These are phyloP conservation scores for Triadica sebifera DNA, from an alignment of 345 rosid genomes.

Conservation along the genomic window DNA sequence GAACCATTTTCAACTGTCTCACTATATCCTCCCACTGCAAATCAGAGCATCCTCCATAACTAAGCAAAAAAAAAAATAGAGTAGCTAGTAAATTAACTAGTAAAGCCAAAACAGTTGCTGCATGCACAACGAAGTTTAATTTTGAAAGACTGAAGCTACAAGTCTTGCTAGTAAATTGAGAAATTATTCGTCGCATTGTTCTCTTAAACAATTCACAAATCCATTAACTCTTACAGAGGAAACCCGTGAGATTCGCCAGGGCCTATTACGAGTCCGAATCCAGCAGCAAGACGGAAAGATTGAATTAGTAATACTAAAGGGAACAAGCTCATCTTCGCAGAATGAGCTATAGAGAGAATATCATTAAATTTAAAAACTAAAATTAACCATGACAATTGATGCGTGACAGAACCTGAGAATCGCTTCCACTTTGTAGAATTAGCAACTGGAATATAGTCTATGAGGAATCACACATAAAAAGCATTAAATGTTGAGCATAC, in stretches of 20 bases:
- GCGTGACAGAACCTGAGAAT: slow-evolving; percentile 51
- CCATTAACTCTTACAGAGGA: slow-evolving; percentile 59
- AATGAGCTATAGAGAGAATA: background rate
- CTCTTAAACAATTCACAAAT: background rate
- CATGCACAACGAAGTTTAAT: background rate
- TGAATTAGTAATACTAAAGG: background rate
- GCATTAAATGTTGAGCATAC: background rate
- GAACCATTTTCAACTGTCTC: background rate
- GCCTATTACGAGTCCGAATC: slow-evolving; percentile 44
- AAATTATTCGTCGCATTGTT: background rate
- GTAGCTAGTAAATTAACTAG: background rate
- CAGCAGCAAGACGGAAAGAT: slow-evolving; percentile 20
- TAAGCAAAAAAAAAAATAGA: background rate
- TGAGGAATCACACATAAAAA: slow-evolving; percentile 6
- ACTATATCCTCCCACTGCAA: background rate
- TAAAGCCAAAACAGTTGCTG: background rate
- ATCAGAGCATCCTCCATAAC: background rate
- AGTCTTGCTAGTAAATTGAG: background rate
- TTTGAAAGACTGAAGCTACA: background rate
- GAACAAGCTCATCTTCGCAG: background rate
- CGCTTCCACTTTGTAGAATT: slow-evolving; percentile 86
- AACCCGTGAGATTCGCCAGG: slow-evolving; percentile 80
- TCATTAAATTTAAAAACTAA: background rate
- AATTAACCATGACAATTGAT: background rate
- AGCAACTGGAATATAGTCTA: slow-evolving; percentile 64